phyloP scores from a whole-genome alignment of 2,329 filamentous ascomycete species.

The Claviceps purpurea region DNA sequence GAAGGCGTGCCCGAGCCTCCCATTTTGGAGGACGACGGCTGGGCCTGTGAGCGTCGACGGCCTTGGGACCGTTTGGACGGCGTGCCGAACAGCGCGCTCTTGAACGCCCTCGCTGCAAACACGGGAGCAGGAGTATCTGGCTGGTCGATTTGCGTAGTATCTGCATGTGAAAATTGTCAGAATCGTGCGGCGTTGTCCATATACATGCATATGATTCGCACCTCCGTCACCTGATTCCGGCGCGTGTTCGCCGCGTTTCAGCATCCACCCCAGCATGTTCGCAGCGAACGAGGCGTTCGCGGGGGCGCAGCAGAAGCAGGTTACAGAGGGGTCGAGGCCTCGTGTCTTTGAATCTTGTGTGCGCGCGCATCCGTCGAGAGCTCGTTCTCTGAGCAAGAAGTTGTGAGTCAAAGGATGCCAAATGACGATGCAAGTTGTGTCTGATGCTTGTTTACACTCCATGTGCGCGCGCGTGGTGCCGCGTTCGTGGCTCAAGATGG shows the following conservation, averaged over 20 bases:
- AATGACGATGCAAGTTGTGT: too few species aligned
- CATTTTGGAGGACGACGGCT: slow-evolving; percentile 8
- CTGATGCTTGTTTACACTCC: too few species aligned
- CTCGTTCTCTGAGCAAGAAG: too few species aligned
- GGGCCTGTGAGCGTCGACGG: slow-evolving; percentile 11
- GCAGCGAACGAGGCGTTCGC: background rate
- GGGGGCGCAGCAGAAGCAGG: background rate
- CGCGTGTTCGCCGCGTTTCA: slow-evolving; percentile 31
- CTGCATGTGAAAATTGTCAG: slow-evolving; percentile 11
- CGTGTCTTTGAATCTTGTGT: too few species aligned
- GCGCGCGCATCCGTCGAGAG: background rate
- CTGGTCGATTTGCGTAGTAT: slow-evolving; percentile 36
- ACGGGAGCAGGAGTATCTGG: slow-evolving; percentile 54
- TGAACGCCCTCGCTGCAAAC: slow-evolving; percentile 52
- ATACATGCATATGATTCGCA: background rate
- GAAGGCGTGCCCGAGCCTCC: slow-evolving; percentile 30
- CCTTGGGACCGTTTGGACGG: slow-evolving; percentile 29
- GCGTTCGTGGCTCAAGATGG: too few species aligned
- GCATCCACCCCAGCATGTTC: slow-evolving; percentile 46
- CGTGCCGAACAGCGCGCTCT: slow-evolving; percentile 50
- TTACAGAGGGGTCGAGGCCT: too few species aligned
- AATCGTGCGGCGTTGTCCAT: background rate
- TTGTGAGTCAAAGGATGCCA: too few species aligned
- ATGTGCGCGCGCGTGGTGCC: too few species aligned
- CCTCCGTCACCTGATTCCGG: slow-evolving; percentile 17